phyloP scores from a whole-genome alignment of 129 eudicot genomes.

The Chrysanthemum seticuspe region DNA sequence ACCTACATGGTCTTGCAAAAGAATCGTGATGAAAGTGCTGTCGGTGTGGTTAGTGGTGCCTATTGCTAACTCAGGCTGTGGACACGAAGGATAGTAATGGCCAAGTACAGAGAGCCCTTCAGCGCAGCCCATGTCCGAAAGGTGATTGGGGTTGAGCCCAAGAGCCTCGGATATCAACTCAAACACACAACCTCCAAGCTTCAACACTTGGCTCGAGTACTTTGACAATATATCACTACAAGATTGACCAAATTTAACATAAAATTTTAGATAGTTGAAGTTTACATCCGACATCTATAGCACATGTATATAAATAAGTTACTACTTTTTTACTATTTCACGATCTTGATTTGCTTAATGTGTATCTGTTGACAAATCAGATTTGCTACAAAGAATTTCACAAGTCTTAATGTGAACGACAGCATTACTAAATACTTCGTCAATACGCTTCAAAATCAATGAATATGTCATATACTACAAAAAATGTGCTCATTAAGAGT shows the following conservation, averaged over 20 bases:
- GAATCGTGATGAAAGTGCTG: slow-evolving; percentile 38
- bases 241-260: background rate
- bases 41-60: slow-evolving; percentile 35
- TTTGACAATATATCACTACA: slow-evolving; percentile 13
- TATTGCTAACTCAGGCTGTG: slow-evolving; percentile 42
- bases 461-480: too few species aligned
- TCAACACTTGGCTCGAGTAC: background rate
- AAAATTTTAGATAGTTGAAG: background rate
- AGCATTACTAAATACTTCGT: too few species aligned
- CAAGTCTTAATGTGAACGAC: too few species aligned
- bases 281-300: too few species aligned
- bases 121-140: slow-evolving; percentile 38
- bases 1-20: slow-evolving; percentile 50
- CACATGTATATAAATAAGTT: too few species aligned
- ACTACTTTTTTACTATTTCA: too few species aligned
- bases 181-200: slow-evolving; percentile 17
- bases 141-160: slow-evolving; percentile 29
- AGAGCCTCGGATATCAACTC: slow-evolving; percentile 38
- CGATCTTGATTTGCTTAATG: too few species aligned
- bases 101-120: slow-evolving; percentile 36
- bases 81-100: slow-evolving; percentile 51
- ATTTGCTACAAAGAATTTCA: too few species aligned
- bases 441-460: too few species aligned
- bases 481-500: too few species aligned
- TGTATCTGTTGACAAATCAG: too few species aligned